Percentiles rank a stretch among this genome's conserved stretches.
Evolutionary conservation across 2,329 filamentous ascomycete species (phyloP).

Genomic region (Exutisphaerella laricina): DNA sequence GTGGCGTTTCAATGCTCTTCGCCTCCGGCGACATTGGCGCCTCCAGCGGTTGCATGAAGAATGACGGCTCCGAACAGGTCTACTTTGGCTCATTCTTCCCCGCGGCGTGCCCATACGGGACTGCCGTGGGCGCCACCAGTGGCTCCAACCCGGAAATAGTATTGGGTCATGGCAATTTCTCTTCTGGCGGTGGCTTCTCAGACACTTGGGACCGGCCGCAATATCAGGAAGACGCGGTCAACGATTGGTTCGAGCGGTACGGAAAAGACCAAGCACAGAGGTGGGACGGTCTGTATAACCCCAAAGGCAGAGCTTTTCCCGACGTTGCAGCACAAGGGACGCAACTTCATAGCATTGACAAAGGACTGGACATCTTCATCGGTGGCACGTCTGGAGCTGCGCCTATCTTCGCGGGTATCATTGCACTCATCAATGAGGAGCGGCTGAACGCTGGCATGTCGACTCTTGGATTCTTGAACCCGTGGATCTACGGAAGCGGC

Average conservation of each 20-base stretch:
- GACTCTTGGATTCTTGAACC: conserved; percentile 55
- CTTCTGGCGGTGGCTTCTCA: conserved; percentile 41
- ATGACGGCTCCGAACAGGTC: conserved; percentile 44
- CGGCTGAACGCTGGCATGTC: conserved; percentile 45
- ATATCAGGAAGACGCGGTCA: conserved; percentile 41
- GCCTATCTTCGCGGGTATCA: conserved; percentile 50
- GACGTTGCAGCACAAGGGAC: conserved; percentile 49
- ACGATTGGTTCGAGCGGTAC: conserved; percentile 36
- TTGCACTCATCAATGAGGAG: background rate
- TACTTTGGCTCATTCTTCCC: conserved; percentile 44
- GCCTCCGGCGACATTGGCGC: conserved; percentile 58
- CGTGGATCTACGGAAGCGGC: conserved; percentile 50
- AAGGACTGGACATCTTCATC: conserved; percentile 40
- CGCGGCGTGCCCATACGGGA: conserved; percentile 45
- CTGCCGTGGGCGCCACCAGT: conserved; percentile 41
- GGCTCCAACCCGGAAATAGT: conserved; percentile 39
- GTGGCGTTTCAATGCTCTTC: conserved; percentile 57
- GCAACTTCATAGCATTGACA: conserved; percentile 42
- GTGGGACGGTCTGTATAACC: conserved; percentile 41
- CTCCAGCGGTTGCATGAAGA: conserved; percentile 42
- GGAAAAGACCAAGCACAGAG: conserved; percentile 24
- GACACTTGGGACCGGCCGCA: conserved; percentile 39
- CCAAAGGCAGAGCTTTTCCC: conserved; percentile 40
- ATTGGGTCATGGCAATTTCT: conserved; percentile 40
- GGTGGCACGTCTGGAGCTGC: conserved; percentile 51